These are phyloP conservation scores for Trifolium pratense DNA, from an alignment of 306 rosid genomes.

Conservation along the genomic window DNA sequence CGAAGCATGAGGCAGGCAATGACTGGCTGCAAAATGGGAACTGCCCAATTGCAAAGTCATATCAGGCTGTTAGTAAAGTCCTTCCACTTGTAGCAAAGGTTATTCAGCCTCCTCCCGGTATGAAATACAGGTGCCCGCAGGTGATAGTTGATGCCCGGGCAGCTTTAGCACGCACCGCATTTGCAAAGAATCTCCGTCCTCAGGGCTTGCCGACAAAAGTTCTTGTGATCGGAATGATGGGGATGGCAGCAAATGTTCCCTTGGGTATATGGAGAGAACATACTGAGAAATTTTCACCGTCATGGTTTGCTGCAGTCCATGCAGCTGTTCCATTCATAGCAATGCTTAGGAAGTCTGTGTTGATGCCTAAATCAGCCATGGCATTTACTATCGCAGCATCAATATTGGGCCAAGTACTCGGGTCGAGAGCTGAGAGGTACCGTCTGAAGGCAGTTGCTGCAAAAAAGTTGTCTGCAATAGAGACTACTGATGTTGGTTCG, in stretches of 20 bases:
- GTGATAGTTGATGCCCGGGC: conserved; percentile 90
- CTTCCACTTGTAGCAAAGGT: conserved; percentile 92
- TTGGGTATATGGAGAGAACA: conserved; percentile 98
- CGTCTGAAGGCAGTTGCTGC: conserved; percentile 66
- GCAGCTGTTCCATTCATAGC: conserved; percentile 99
- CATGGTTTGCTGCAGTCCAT: conserved; percentile 95
- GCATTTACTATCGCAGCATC: conserved; percentile 98
- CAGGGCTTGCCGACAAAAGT: conserved; percentile 90
- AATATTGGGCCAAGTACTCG: conserved; percentile 87
- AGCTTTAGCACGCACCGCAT: conserved; percentile 85
- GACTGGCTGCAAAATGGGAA: conserved; percentile 91
- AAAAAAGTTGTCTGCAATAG: conserved; percentile 46
- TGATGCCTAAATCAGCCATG: conserved; percentile 98
- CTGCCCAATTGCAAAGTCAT: conserved; percentile 97
- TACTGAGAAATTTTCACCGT: conserved; percentile 87
- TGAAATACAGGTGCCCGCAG: conserved; percentile 79
- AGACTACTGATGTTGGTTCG: conserved; percentile 46
- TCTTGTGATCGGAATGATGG: conserved; percentile 84
- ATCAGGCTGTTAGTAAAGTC: conserved; percentile 80
- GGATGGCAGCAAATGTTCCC: conserved; percentile 97
- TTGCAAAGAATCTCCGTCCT: conserved; percentile 94
- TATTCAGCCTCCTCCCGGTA: conserved; percentile 81
- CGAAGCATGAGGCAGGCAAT: conserved; percentile 86
- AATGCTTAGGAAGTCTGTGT: conserved; percentile 84
- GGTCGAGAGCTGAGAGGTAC: conserved; percentile 89